A percentile compares a stretch with the other conserved stretches of the same genome.
Evolutionary conservation across 2,329 filamentous ascomycete genomes (phyloP).

Genomic region (Emergomyces pasteurianus): DNA sequence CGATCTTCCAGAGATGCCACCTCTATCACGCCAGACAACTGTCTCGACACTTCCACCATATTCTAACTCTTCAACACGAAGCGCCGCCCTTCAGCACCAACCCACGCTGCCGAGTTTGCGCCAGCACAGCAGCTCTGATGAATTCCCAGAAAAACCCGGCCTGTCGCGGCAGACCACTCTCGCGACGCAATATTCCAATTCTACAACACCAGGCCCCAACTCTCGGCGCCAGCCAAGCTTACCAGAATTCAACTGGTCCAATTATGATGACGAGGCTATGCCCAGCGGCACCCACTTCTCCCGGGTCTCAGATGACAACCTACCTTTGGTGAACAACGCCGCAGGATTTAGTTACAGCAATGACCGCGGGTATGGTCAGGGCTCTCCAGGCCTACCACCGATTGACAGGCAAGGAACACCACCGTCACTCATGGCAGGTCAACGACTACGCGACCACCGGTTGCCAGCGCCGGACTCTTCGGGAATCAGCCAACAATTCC

Average conservation of each 20-base stretch:
- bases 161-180: slow-evolving; percentile 50
- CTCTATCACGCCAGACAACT: slow-evolving; percentile 48
- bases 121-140: slow-evolving; percentile 9
- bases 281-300: slow-evolving; percentile 34
- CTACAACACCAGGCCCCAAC: slow-evolving; percentile 38
- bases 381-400: slow-evolving; percentile 3
- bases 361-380: slow-evolving; percentile 21
- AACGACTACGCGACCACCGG: background rate
- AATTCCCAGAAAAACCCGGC: slow-evolving; percentile 41
- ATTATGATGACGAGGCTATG: slow-evolving; percentile 26
- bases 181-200: slow-evolving; percentile 50
- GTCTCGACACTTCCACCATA: slow-evolving; percentile 52
- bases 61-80: slow-evolving; percentile 47
- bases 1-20: slow-evolving; percentile 41
- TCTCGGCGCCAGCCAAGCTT: slow-evolving; percentile 23
- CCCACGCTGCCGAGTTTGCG: slow-evolving; percentile 51
- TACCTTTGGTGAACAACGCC: slow-evolving; percentile 31
- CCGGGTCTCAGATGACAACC: slow-evolving; percentile 42
- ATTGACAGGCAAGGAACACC: slow-evolving; percentile 40
- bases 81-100: slow-evolving; percentile 19
- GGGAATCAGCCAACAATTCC: slow-evolving; percentile 16
- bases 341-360: slow-evolving; percentile 8
- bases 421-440: slow-evolving; percentile 32
- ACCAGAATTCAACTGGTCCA: slow-evolving; percentile 29
- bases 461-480: slow-evolving; percentile 9